Conservation (phyloP, 192 early-diverging fungal genomes). For the Backusella sp. region DNA sequence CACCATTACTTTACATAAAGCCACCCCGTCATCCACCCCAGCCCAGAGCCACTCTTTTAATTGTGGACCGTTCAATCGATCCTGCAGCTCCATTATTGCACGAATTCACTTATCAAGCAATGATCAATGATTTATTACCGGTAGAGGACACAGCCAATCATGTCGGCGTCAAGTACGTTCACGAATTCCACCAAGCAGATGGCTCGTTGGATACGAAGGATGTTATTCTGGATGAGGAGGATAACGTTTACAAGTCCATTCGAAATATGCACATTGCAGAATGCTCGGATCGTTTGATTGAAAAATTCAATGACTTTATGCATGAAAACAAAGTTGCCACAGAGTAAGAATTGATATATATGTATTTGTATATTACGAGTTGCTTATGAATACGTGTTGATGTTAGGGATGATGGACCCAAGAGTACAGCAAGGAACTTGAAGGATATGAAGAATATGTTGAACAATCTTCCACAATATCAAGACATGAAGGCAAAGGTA, state of each 20-base stretch:
- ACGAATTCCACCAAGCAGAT: constrained; percentile 44
- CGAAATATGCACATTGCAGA: constrained; percentile 85
- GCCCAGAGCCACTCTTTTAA: constrained; percentile 77
- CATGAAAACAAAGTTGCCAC: constrained; percentile 60
- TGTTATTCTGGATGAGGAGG: constrained; percentile 70
- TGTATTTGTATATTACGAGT: neutral
- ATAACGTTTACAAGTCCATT: constrained; percentile 74
- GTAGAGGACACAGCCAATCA: constrained; percentile 36
- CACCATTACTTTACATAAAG: constrained; percentile 19
- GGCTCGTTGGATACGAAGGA: constrained; percentile 43
- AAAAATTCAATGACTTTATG: constrained; percentile 79
- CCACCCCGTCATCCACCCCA: constrained; percentile 40
- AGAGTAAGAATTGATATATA: neutral
- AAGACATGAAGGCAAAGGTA: constrained; percentile 73
- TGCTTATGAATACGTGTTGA: neutral
- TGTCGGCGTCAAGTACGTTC: constrained; percentile 63
- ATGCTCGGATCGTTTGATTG: constrained; percentile 66
- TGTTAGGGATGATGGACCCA: constrained; percentile 15
- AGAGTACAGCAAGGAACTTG: constrained; percentile 59
- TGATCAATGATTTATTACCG: constrained; percentile 88
- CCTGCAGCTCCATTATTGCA: constrained; percentile 87
- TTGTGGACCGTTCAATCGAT: constrained; percentile 92
- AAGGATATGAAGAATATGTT: constrained; percentile 88
- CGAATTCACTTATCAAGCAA: constrained; percentile 99
- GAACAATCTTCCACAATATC: constrained; percentile 81